A percentile compares a stretch with the other conserved stretches of the same genome.
Conservation (phyloP, 2,329 filamentous ascomycete genomes). For the Neoascochyta sp. region DNA sequence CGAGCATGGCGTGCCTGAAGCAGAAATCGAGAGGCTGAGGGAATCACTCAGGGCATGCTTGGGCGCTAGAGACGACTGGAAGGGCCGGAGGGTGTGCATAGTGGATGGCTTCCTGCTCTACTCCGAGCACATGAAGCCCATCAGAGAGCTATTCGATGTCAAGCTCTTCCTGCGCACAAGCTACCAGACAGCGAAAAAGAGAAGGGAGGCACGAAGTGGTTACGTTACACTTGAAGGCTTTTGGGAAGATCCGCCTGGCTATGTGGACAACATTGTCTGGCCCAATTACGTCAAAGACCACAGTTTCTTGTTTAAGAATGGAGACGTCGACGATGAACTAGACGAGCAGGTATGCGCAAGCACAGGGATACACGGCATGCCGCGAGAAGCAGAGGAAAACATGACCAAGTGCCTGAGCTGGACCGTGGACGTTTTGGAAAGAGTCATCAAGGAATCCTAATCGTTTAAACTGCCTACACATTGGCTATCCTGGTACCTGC, state of each 20-base stretch:
- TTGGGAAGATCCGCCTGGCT: conserved; percentile 91
- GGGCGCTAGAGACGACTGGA: conserved; percentile 13
- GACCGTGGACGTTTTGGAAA: conserved; percentile 25
- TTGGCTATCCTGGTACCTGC: too few relatives aligned
- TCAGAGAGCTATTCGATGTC: conserved; percentile 64
- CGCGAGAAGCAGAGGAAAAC: conserved; percentile 31
- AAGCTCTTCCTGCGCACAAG: conserved; percentile 71
- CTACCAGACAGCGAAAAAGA: conserved; percentile 59
- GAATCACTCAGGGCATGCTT: conserved; percentile 12
- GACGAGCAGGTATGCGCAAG: conserved; percentile 41
- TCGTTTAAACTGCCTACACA: too few relatives aligned
- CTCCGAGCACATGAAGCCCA: conserved; percentile 51
- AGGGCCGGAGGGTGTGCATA: conserved; percentile 51
- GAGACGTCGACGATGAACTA: conserved; percentile 60
- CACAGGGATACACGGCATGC: conserved; percentile 39
- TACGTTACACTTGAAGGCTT: conserved; percentile 83
- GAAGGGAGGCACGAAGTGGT: conserved; percentile 66
- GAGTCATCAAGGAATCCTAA: conserved; percentile 15
- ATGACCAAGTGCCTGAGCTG: conserved; percentile 33
- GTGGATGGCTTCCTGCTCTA: conserved; percentile 90
- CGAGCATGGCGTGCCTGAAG: conserved; percentile 36
- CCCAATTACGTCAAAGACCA: conserved; percentile 86
- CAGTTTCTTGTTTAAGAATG: conserved; percentile 70
- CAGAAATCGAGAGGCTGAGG: conserved; percentile 39
- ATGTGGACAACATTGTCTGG: conserved; percentile 94